Evolutionary conservation across 352 stramenopile species (phyloP).

Genomic region (Phytophthora sp.): DNA sequence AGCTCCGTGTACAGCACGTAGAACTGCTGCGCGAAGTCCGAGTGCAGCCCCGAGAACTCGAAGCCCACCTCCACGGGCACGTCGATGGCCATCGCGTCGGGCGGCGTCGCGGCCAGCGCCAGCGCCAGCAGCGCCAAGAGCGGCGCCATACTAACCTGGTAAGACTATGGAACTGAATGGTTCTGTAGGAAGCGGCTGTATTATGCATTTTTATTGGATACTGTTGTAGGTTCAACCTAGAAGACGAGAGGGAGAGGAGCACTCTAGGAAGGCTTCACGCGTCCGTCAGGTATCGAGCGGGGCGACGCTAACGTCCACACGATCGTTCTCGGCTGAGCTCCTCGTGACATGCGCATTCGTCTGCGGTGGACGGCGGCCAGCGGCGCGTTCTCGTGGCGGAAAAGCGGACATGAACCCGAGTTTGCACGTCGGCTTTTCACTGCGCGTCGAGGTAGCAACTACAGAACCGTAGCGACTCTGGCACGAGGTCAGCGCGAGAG

Average conservation of each 20-base stretch:
- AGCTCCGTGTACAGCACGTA: constrained; percentile 53
- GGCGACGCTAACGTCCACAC: too few species aligned
- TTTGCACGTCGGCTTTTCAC: background rate
- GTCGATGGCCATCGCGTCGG: constrained; percentile 10
- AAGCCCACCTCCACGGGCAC: constrained; percentile 56
- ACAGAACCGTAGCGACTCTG: too few species aligned
- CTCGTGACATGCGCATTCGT: background rate
- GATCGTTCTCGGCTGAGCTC: background rate
- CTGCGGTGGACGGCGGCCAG: background rate
- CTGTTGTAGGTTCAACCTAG: too few species aligned
- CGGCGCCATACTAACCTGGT: background rate
- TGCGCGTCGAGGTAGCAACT: too few species aligned
- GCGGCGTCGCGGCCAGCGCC: background rate
- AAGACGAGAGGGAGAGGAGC: too few species aligned
- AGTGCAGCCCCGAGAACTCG: constrained; percentile 60
- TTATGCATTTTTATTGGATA: too few species aligned
- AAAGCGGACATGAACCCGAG: background rate
- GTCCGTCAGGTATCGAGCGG: too few species aligned
- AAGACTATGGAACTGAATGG: background rate
- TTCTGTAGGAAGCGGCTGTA: too few species aligned
- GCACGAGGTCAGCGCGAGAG: background rate
- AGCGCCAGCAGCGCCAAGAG: constrained; percentile 7
- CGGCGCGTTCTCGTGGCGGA: background rate
- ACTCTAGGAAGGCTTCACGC: too few species aligned
- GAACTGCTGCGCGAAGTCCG: constrained; percentile 74